Percentiles rank a stretch among this genome's conserved stretches.
Conservation (phyloP, 176 grass and related monocot genomes). For the Juncus effusus region DNA sequence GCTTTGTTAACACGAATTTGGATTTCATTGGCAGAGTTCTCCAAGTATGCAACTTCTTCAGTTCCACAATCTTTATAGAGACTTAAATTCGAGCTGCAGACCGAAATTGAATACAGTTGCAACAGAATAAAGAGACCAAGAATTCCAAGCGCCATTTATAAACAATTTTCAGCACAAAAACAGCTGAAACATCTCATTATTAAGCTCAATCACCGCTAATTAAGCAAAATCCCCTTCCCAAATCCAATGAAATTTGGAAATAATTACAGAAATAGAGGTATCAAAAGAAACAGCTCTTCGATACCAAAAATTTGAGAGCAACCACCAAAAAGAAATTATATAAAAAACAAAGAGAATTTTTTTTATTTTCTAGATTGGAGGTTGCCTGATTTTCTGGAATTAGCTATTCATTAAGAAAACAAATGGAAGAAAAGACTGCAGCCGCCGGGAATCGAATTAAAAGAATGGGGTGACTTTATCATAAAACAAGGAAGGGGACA, state of each 20-base stretch:
- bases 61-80: slow-evolving; percentile 50
- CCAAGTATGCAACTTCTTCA: slow-evolving; percentile 45
- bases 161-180: slow-evolving; percentile 13
- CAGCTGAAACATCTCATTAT: slow-evolving; percentile 2
- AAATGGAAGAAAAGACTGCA: slow-evolving; percentile 13
- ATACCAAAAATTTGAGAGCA: neutral
- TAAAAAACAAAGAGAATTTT: slow-evolving; percentile 3
- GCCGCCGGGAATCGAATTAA: slow-evolving; percentile 7
- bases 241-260: neutral
- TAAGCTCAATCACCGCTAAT: neutral
- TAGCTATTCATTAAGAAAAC: slow-evolving; percentile 7
- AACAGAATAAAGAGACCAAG: slow-evolving; percentile 37
- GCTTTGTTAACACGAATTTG: slow-evolving; percentile 52
- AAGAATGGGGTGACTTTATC: slow-evolving; percentile 21
- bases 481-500: neutral
- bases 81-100: slow-evolving; percentile 22
- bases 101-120: slow-evolving; percentile 32
- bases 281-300: neutral
- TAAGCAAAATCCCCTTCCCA: neutral
- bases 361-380: slow-evolving; percentile 13
- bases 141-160: slow-evolving; percentile 26
- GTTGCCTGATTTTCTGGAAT: slow-evolving; percentile 2
- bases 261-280: neutral
- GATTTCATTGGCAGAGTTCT: slow-evolving; percentile 31
- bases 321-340: neutral